phyloP scores from a whole-genome alignment of 2,329 filamentous ascomycete genomes.

The Colletotrichum spinosum region DNA sequence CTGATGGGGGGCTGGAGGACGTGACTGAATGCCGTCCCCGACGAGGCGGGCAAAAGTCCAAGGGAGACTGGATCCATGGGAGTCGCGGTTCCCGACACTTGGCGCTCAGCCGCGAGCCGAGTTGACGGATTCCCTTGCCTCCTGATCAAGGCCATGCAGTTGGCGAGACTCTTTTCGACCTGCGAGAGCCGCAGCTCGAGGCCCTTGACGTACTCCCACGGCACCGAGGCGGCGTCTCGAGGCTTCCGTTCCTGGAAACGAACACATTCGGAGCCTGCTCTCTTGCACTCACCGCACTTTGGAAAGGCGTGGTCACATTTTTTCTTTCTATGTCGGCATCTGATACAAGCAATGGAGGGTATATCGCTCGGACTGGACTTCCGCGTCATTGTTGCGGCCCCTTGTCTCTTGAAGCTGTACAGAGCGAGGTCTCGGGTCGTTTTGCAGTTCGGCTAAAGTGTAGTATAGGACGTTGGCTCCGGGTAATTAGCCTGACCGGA shows the following conservation, averaged over 20 bases:
- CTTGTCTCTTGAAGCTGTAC: no score
- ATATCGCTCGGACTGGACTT: conserved; percentile 7
- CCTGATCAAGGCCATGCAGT: conserved; percentile 17
- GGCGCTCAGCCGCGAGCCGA: background rate
- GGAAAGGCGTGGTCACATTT: conserved; percentile 25
- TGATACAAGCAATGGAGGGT: conserved; percentile 17
- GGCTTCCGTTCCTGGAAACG: conserved; percentile 19
- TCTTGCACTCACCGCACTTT: conserved; percentile 16
- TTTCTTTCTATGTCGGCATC: conserved; percentile 19
- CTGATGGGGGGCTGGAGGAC: background rate
- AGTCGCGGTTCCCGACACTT: background rate
- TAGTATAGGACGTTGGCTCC: no score
- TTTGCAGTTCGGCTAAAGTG: no score
- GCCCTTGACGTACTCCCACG: conserved; percentile 25
- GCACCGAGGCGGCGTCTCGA: conserved; percentile 12
- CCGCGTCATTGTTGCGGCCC: conserved; percentile 3
- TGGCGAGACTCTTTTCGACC: conserved; percentile 11
- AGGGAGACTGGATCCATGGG: background rate
- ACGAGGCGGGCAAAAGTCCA: background rate
- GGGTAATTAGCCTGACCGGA: no score
- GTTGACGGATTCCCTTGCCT: conserved; percentile 8
- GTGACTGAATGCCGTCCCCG: background rate
- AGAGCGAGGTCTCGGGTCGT: no score
- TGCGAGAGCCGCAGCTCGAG: conserved; percentile 20
- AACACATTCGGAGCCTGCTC: conserved; percentile 14